phyloP scores from a whole-genome alignment of 306 rosid genomes.

The Alnus glutinosa region DNA sequence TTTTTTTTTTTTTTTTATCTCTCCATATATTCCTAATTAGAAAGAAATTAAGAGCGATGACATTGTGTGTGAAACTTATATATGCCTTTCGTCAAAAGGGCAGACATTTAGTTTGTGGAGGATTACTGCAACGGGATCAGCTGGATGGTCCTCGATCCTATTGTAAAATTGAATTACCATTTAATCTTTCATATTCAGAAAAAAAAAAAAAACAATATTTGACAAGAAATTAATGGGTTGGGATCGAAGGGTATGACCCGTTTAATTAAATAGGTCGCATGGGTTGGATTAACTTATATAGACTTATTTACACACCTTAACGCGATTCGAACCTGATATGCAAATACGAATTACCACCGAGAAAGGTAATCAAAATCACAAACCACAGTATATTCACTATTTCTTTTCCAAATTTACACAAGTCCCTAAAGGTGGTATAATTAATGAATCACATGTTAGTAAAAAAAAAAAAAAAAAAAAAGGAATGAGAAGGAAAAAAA shows the following conservation, averaged over 20 bases:
- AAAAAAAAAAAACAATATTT: neutral
- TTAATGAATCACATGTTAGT: slow-evolving; percentile 61
- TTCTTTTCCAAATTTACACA: slow-evolving; percentile 59
- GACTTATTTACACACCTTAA: too few species aligned
- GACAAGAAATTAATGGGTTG: too few species aligned
- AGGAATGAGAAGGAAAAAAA: slow-evolving; percentile 45
- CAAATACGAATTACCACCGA: too few species aligned
- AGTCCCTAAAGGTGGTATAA: slow-evolving; percentile 44
- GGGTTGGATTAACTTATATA: too few species aligned
- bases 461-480: slow-evolving; percentile 36
- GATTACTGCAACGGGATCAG: neutral
- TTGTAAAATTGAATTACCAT: neutral
- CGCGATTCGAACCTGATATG: too few species aligned
- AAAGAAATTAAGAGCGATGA: neutral
- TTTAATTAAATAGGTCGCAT: too few species aligned
- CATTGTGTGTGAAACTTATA: neutral
- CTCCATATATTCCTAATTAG: neutral
- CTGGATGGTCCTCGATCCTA: too few species aligned
- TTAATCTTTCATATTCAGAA: neutral
- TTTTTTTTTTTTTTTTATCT: too few species aligned
- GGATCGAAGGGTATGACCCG: too few species aligned
- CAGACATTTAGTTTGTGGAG: neutral
- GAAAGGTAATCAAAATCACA: slow-evolving; percentile 20
- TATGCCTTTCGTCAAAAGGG: too few species aligned
- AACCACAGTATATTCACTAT: slow-evolving; percentile 60